Base-by-base conservation (phyloP, 257 asterid species). In the Linderniella brevidens region DNA sequence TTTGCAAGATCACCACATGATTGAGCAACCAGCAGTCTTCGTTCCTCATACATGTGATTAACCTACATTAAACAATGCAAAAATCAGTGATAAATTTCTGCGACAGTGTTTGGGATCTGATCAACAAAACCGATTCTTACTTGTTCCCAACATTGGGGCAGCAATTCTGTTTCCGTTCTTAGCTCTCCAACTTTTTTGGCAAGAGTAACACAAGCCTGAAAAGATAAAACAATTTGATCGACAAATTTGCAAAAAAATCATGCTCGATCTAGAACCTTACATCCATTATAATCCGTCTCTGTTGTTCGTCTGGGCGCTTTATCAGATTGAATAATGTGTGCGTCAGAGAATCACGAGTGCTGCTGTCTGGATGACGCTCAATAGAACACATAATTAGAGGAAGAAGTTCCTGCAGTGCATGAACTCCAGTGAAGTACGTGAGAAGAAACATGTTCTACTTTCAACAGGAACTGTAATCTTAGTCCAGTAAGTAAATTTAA, bases 141-240 rank as follows among this genome's bases (percentile, higher is more conserved):
- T 60, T 90, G 98, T 79, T 90, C 96, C 98, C 98, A 90, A 56
- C 98, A 90, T 64, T 85, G 98, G 52, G 98, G 96, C 67, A 90
- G 82, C 77, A 90, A 64, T 72, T 90, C 99, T 65, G 80, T 85
- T 74, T 90, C 96, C 35, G 96, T 85, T 67, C 96, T 72, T 75
- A 90, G 73, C 67, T 81, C 86, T 58, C 98, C 94, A 2, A 90
- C 93, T 73, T 77, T 85, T 71, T 80, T 79, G 35, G 96, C 87
- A 50, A 90, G 96, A 47, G 82, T 69, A 53, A 90, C 98, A 64
- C 99, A 85, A 60, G 99, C 99, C 99, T 90, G 72, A 62, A 57
- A 62, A 19, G 50, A 60, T n/a, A 55, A 13, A 52, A 51, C 4
- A 25, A n/a, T n/a, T n/a, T n/a, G 25, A 65, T 48, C 52, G 41